Percentiles rank a stretch among this genome's conserved stretches.
These are phyloP conservation scores for Colletotrichum spinosum DNA, from an alignment of 2,329 filamentous ascomycete genomes.

Conservation along the genomic window DNA sequence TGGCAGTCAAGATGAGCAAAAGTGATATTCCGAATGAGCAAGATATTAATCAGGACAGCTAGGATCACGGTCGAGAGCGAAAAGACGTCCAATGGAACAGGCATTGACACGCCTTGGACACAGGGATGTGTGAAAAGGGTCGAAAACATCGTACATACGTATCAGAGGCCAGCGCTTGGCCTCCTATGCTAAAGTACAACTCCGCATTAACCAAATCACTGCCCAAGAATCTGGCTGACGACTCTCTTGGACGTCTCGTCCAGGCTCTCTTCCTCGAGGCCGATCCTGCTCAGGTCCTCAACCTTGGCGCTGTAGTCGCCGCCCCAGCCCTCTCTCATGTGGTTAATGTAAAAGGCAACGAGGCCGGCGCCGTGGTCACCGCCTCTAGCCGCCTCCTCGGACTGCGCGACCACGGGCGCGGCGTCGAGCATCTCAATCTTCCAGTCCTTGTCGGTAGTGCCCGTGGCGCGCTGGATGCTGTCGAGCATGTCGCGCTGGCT, in stretches of 20 bases:
- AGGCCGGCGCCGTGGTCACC: slow-evolving; percentile 63
- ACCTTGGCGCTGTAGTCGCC: slow-evolving; percentile 48
- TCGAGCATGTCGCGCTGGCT: slow-evolving; percentile 76
- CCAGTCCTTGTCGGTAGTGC: slow-evolving; percentile 71
- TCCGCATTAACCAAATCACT: not conserved
- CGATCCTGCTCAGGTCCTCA: slow-evolving; percentile 42
- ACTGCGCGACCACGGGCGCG: slow-evolving; percentile 57
- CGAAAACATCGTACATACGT: too few relatives aligned
- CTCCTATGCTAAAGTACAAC: too few relatives aligned
- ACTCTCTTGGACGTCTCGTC: slow-evolving; percentile 42
- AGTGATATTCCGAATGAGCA: too few relatives aligned
- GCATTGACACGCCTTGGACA: too few relatives aligned
- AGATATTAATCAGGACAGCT: too few relatives aligned
- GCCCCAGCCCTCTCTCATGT: slow-evolving; percentile 46
- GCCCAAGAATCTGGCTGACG: slow-evolving; percentile 9
- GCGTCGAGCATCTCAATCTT: slow-evolving; percentile 53
- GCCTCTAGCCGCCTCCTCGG: slow-evolving; percentile 53
- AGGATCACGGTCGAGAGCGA: too few relatives aligned
- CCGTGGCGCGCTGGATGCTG: slow-evolving; percentile 67
- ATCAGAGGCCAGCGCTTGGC: too few relatives aligned
- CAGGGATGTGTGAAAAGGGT: too few relatives aligned
- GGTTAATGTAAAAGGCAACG: slow-evolving; percentile 43
- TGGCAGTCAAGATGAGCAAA: too few relatives aligned
- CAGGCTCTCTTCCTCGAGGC: slow-evolving; percentile 44
- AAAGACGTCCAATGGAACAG: too few relatives aligned